Percentiles rank a stretch among this genome's conserved stretches.
phyloP scores from a whole-genome alignment of 345 rosid genomes.

The Odontarrhena argentea region DNA sequence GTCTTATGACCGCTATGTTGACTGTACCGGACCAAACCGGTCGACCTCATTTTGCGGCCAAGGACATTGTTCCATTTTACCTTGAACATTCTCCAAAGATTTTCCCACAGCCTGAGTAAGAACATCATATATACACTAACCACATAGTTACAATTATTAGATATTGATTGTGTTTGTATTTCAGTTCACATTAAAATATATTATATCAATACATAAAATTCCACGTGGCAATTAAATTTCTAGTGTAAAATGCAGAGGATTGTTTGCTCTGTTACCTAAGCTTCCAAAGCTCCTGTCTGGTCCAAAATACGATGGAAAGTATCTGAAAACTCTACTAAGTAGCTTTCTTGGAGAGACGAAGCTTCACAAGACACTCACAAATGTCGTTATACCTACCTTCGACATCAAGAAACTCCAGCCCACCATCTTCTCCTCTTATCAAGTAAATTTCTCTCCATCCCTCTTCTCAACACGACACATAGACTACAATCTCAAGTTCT shows the following conservation, averaged over 20 bases:
- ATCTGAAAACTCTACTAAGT: constrained; percentile 45
- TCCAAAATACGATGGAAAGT: constrained; percentile 69
- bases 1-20: constrained; percentile 65
- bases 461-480: not conserved
- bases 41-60: constrained; percentile 59
- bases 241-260: constrained; percentile 43
- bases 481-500: not conserved
- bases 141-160: not conserved
- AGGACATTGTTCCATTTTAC: constrained; percentile 66
- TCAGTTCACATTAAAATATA: not conserved
- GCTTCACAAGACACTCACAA: constrained; percentile 64
- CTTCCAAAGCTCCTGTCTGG: constrained; percentile 54
- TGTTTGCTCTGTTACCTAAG: constrained; percentile 38
- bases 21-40: constrained; percentile 50
- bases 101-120: constrained; percentile 62
- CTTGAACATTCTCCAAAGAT: constrained; percentile 56
- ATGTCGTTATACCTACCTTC: constrained; percentile 65
- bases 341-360: constrained; percentile 44
- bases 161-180: constrained; percentile 5
- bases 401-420: constrained; percentile 76
- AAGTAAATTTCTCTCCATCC: constrained; percentile 42
- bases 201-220: not conserved
- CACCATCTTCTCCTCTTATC: constrained; percentile 58
- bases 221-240: constrained; percentile 4
- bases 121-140: not conserved